Evolutionary conservation across 2,329 filamentous ascomycete genomes (phyloP), one percentile per base, ranked within the genome.

Genomic region (Apiospora malaysiana): DNA sequence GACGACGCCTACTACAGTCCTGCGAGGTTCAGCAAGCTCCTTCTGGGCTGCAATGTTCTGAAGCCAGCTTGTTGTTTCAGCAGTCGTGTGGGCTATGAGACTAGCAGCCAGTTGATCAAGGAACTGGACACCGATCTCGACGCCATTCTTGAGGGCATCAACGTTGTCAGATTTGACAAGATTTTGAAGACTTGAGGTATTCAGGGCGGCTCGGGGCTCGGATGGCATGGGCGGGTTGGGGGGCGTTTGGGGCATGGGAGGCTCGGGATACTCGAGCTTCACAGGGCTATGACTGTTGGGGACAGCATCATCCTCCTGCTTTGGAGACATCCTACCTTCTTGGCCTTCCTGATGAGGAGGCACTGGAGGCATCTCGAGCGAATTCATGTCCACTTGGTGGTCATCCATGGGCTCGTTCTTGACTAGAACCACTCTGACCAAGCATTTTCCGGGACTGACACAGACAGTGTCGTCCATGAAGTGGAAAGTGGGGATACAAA

Each of bases 1-100:
- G 32, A 77, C 70, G 1, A 78, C 69, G 23, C 75, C 75, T 14
- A 77, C 56, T 21, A 63, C 56, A 40, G 40, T 63, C 14, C 56
- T 40, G 56, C 56, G 56, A 21, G 56, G 56, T 63, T 63, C 27
- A 4, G 56, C 56, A 40, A 63, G 56, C 8, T 63, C 56, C 56
- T 40, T 63, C 18, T 40, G 32, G 1, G 32, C 27, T n/a, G 9
- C n/a, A 32, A 63, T 63, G 27, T n/a, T 63, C 8, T 32, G 56
- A 9, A 63, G 56, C 56, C 56, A 63, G 8, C 56, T 63, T 40
- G 56, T 63, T n/a, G 56, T 63, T 21, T 63, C 56, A 18, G 27
- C 40, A 18, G 4, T 63, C 21, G 27, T 40, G 32, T 63, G 32
- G 56, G 56, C 16, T n/a, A 21, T 12, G 3, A 63, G 56, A 40